Evolutionary conservation across 176 grass and related monocot species (phyloP), one percentile per base, ranked within the genome.

Genomic region (Oryza longistaminata): DNA sequence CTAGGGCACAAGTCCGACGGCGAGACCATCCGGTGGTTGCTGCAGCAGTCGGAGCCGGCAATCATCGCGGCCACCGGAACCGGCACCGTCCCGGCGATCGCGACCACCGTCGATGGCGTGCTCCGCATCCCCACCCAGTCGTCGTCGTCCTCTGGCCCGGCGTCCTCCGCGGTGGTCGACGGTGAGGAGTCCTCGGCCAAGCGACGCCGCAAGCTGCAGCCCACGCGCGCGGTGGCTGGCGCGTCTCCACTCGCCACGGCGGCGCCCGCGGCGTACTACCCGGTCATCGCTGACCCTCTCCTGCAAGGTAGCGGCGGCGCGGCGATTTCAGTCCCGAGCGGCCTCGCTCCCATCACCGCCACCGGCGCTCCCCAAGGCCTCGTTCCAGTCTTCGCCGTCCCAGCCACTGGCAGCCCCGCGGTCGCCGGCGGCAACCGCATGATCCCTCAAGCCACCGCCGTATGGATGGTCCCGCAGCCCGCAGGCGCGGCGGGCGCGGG

Each of bases 1-100:
- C 93, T 97, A 6, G 95, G 92, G 26, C 95, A 97, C 87, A 97
- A 97, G 82, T 97, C 95, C 16, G 95, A 97, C 87, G 95, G 95
- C 34, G 95, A 97, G 88, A 97, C 95, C 77, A 92, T 97, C 74
- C 91, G 95, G 78, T 97, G 95, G 95, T 82, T 97, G 58, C 88
- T 97, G 71, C 90, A 95, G 72, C 95, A 97, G 78, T 92, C 95
- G 68, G 92, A 97, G 85, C 95, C 95, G 0, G 92, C 95, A 44
- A 97, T 97, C 71, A 77, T 97, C 50, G 95, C 95, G 2, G 95
- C 95, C 77, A 97, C 95, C 0, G 95, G 95, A 0, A 95, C 95
- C 3, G 95, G 95, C 9, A 97, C 95, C 2, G 92, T 97, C 1
- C 95, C 95, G 8, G 91, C 92, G 33, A 97, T 97, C 76, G 92